Base-by-base conservation (phyloP, 2,329 filamentous ascomycete genomes). In the Nigrospora oryzae region DNA sequence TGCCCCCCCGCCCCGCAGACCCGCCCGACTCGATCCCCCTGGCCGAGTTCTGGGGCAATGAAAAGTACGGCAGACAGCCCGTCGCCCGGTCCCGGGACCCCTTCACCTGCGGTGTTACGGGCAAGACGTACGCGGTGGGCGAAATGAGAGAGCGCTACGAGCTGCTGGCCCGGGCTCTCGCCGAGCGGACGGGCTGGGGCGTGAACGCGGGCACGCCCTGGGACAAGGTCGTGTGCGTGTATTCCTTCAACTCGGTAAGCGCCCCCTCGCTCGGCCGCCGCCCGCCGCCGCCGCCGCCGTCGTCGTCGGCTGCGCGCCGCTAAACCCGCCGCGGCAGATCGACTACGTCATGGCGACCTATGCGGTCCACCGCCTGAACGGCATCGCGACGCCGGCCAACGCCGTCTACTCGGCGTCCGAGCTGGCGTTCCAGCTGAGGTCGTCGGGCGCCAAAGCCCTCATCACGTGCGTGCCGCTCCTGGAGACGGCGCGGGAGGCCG, bases 141-240 rank as follows among this genome's bases (percentile, higher is more conserved):
- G 77, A 89, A 51, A 74, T 86, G 46, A 75, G 71, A 38, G 74
- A 83, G 46, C 73, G 83, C n/a, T 76, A 84, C 6, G 80, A 87
- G 41, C 70, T 71, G 43, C 70, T 89, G 13, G 74, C 84, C 16
- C 74, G 81, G 39, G 77, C 73, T 16, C 64, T 89, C 16, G 73
- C 77, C 16, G 77, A 82, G 53, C 80, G 86, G 52, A 67, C 90
- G 46, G 81, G 78, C 44, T 88, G 85, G 77, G 59, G 71, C n/a
- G 77, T 83, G 2, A 84, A 87, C 52, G 60, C 77, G 42, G 85
- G 83, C 6, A 76, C 77, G 0, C 83, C 88, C 56, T 89, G 83
- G 79, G 84, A 90, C 53, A 90, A 89, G 63, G 81, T 88, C 16
- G 65, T 85, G 37, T 81, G 73, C 4, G 69, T 89, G 34, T 90